Evolutionary conservation across 441 rosid genomes (phyloP), one percentile per base, ranked within the genome.

Genomic region (Jatropha multifida): DNA sequence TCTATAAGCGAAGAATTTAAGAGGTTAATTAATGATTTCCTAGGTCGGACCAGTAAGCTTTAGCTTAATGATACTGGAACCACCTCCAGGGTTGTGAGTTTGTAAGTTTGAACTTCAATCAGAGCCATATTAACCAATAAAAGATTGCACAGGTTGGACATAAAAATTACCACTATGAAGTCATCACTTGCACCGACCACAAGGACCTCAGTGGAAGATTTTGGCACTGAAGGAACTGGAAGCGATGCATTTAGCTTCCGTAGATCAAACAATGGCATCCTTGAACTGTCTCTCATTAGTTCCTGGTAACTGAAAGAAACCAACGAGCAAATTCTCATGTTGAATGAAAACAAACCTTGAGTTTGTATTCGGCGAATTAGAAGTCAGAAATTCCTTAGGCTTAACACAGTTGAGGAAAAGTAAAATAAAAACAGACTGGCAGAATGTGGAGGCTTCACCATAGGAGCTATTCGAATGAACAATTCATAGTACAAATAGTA

Each of bases 211-310:
- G 81, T 75, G 4, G 85, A 80, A 77, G 86, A 81, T 49, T 87
- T 76, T 26, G 88, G 84, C 72, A 81, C 80, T 58, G 90, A 83
- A 62, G 91, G 90, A 73, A 94, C 99, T 0, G 99, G 96, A 80
- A 94, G 97, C 44, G 96, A 90, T 56, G 90, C 88, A 56, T 94
- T 94, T 74, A 94, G 86, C 90, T 90, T 89, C 79, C 91, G 90
- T 54, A 94, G 83, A 85, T 94, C 97, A 82, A 92, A 92, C 79
- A 94, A 48, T 2, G 97, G 88, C 87, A 88, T 76, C 68, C 87
- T 84, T n/a, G 97, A 92, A 74, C 97, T 92, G 80, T 86, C 86
- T 82, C 74, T 92, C 97, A 94, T 90, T 52, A 90, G 83, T 68
- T 82, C 84, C 81, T 94, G 98, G 83, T 92, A 94, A 55, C 98